A percentile compares a stretch with the other conserved stretches of the same genome.
These are phyloP conservation scores for Ascochyta fabae DNA, from an alignment of 2,329 filamentous ascomycete species.

Conservation along the genomic window DNA sequence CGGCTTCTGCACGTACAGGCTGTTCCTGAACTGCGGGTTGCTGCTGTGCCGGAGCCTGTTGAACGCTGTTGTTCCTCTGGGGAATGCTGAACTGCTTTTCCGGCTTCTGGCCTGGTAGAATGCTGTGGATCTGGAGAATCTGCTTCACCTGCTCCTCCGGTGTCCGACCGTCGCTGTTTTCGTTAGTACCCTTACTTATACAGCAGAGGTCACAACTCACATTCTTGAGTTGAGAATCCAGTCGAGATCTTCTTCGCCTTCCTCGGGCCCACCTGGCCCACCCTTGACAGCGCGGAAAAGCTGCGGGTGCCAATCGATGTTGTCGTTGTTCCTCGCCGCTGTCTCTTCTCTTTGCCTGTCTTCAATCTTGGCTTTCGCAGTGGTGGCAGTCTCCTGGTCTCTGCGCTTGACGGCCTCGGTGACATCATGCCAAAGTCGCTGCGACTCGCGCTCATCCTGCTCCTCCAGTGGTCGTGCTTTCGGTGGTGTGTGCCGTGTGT, in stretches of 20 bases:
- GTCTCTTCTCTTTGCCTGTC: constrained; percentile 91
- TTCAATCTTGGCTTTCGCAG: constrained; percentile 96
- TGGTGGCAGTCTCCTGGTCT: constrained; percentile 88
- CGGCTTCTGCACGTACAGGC: not conserved
- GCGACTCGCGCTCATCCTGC: constrained; percentile 89
- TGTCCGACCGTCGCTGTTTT: constrained; percentile 61
- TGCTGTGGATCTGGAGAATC: constrained; percentile 83
- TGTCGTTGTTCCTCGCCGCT: constrained; percentile 76
- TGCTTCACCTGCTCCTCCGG: constrained; percentile 78
- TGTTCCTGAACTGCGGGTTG: constrained; percentile 4
- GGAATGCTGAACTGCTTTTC: constrained; percentile 61
- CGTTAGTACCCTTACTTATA: not conserved
- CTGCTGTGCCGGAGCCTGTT: constrained; percentile 13
- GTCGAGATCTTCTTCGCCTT: constrained; percentile 87
- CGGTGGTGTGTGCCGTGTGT: constrained; percentile 77
- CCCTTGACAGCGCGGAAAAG: constrained; percentile 80
- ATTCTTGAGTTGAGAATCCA: constrained; percentile 92
- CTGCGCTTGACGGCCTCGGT: constrained; percentile 80
- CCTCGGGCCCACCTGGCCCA: constrained; percentile 72
- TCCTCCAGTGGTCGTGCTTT: constrained; percentile 78
- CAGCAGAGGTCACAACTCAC: constrained; percentile 57
- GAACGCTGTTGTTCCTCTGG: constrained; percentile 53
- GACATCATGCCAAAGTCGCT: constrained; percentile 83
- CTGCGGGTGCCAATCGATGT: constrained; percentile 84
- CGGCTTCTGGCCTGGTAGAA: constrained; percentile 76